Percentiles rank a stretch among this genome's conserved stretches.
Evolutionary conservation across 1,139 yeast species (phyloP).

Genomic region (Yamadazyma pseudoaaseri): DNA sequence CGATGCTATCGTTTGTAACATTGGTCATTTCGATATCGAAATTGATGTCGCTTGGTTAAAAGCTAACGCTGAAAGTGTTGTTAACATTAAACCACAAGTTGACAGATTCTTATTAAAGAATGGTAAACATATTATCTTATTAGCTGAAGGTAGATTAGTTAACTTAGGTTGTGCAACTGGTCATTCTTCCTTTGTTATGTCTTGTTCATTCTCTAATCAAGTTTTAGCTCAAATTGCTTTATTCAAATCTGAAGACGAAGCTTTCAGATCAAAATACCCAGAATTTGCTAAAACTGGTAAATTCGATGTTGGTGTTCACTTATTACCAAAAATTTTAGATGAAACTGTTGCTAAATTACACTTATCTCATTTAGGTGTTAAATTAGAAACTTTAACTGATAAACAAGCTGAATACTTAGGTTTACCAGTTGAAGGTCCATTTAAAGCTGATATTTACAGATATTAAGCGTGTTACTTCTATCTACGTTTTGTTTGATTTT

Average conservation of each 20-base stretch:
- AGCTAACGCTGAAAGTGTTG: constrained; percentile 84
- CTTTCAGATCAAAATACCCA: constrained; percentile 76
- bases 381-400: constrained; percentile 72
- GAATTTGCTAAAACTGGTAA: constrained; percentile 95
- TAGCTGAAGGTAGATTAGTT: constrained; percentile 99
- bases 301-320: constrained; percentile 90
- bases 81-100: constrained; percentile 99
- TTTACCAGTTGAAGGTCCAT: constrained; percentile 93
- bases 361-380: constrained; percentile 92
- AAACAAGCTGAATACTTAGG: constrained; percentile 96
- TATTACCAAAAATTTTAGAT: constrained; percentile 97
- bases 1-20: constrained; percentile 99
- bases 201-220: constrained; percentile 99
- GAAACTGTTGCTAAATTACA: constrained; percentile 99
- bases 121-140: constrained; percentile 93
- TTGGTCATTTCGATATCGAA: constrained; percentile 99
- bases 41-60: constrained; percentile 98
- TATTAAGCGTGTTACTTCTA: constrained; percentile 48
- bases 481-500: constrained; percentile 13
- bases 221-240: constrained; percentile 99
- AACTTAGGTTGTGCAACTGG: constrained; percentile 99
- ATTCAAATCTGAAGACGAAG: constrained; percentile 83
- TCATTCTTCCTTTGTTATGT: constrained; percentile 99
- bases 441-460: constrained; percentile 98
- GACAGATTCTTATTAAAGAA: constrained; percentile 91